These are phyloP conservation scores for Endoconidiophora laricicola DNA, from an alignment of 2,329 filamentous ascomycete species.

Conservation along the genomic window DNA sequence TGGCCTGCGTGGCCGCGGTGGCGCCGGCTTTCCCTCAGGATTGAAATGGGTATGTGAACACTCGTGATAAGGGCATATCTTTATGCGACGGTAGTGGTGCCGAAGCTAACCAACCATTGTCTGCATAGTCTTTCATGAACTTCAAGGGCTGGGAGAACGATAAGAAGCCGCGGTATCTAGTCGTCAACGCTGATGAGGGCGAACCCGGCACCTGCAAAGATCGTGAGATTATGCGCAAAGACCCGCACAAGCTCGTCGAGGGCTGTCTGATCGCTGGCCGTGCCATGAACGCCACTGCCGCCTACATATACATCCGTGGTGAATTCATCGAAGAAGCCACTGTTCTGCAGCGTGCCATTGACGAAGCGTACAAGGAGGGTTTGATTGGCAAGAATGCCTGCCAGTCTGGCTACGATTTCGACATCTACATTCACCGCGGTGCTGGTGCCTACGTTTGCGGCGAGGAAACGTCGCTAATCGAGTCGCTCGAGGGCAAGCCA, in stretches of 20 bases:
- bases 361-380: slow-evolving; percentile 90
- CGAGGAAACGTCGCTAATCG: slow-evolving; percentile 94
- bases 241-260: slow-evolving; percentile 96
- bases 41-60: slow-evolving; percentile 78
- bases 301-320: slow-evolving; percentile 98
- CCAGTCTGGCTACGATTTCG: slow-evolving; percentile 91
- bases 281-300: slow-evolving; percentile 96
- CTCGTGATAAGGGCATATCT: background rate
- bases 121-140: slow-evolving; percentile 88
- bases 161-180: slow-evolving; percentile 82
- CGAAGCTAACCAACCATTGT: background rate
- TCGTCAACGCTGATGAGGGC: slow-evolving; percentile 97
- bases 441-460: slow-evolving; percentile 97
- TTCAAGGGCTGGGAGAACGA: slow-evolving; percentile 99
- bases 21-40: slow-evolving; percentile 93
- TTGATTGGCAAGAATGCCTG: slow-evolving; percentile 98
- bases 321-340: slow-evolving; percentile 96
- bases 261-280: slow-evolving; percentile 90
- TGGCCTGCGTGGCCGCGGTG: slow-evolving; percentile 84
- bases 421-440: slow-evolving; percentile 90
- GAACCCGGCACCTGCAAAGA: slow-evolving; percentile 99
- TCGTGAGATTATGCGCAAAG: slow-evolving; percentile 99
- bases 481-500: slow-evolving; percentile 95
- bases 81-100: too few species aligned
- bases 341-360: slow-evolving; percentile 84